Evolutionary conservation across 2,329 filamentous ascomycete species (phyloP), one percentile per base, ranked within the genome.

Genomic region (Penicillium crustosum): DNA sequence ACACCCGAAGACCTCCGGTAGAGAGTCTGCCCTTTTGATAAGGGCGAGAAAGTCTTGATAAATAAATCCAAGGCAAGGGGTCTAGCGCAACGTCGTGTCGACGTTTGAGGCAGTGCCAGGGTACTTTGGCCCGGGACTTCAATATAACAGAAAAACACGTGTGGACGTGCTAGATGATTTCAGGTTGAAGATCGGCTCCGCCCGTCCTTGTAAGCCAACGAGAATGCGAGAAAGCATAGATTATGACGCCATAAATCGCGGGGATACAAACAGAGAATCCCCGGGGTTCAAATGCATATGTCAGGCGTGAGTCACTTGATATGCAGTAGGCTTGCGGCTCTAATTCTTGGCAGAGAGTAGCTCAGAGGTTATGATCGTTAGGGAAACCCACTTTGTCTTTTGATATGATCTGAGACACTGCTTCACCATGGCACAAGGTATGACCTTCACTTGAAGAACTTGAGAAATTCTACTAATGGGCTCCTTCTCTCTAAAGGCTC

Each of bases 301-400:
- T 61, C 61, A 62, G 59, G 58, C 53, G 49, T 53, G 45, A 65
- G 65, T 66, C 64, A 66, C 57, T 65, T 65, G 65, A 65, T 63
- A 60, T 61, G 56, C 59, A 59, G 44, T 50, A 50, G 27, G 55
- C 21, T 58, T 66, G 65, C 58, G 65, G 65, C 65, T 67, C 65
- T 57, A 44, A 15, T 43, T 33, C 38, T 47, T 53, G 38, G 50
- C 50, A 10, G 17, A n/a, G 19, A n/a, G 33, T 25, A 54, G 36
- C n/a, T 19, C 36, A 12, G 27, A 45, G 15, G 21, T 21, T 47
- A 59, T 54, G 49, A 49, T 58, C 13, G 21, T 36, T 48, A 55
- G 44, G 52, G 56, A 60, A 49, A 57, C 35, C 53, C 41, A n/a
- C 21, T 31, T 41, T 33, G 27, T 31, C 47, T 42, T 48, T 50